phyloP scores from a whole-genome alignment of 176 grass and related monocot genomes.

The Oryza rufipogon region DNA sequence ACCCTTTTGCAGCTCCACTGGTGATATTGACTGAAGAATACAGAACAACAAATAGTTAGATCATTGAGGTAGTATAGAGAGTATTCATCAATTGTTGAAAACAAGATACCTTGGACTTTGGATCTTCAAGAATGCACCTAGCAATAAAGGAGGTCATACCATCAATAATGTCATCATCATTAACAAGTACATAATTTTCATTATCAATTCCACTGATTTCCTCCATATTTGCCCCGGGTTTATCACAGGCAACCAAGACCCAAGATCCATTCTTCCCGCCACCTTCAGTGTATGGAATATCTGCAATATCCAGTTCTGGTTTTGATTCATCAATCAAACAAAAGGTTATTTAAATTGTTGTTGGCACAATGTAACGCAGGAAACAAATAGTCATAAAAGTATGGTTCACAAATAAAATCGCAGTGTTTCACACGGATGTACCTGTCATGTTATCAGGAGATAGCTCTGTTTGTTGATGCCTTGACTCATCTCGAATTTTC shows the following conservation, averaged over 20 bases:
- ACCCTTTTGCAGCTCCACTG: constrained; percentile 81
- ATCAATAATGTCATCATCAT: constrained; percentile 85
- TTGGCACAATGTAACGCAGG: constrained; percentile 5
- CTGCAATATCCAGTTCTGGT: constrained; percentile 51
- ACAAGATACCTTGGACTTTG: constrained; percentile 80
- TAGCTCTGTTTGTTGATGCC: constrained; percentile 18
- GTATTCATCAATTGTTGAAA: constrained; percentile 8
- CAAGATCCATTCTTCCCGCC: constrained; percentile 76
- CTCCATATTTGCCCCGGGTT: constrained; percentile 57
- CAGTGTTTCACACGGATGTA: constrained; percentile 29
- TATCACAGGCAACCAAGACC: constrained; percentile 76
- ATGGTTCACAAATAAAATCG: constrained; percentile 23
- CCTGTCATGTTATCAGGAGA: constrained; percentile 51
- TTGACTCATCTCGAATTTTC: constrained; percentile 53
- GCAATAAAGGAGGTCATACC: constrained; percentile 82
- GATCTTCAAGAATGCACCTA: constrained; percentile 93
- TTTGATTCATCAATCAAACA: constrained; percentile 23
- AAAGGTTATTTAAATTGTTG: constrained; percentile 3
- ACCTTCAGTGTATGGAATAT: constrained; percentile 57
- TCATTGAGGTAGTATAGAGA: constrained; percentile 3
- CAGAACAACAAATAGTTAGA: constrained; percentile 53
- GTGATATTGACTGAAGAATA: constrained; percentile 64
- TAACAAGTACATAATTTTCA: constrained; percentile 90
- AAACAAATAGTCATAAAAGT: constrained; percentile 17
- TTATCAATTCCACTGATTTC: constrained; percentile 92